Evolutionary conservation across 2,329 filamentous ascomycete genomes (phyloP).

Genomic region (Aspergillus hiratsukae): DNA sequence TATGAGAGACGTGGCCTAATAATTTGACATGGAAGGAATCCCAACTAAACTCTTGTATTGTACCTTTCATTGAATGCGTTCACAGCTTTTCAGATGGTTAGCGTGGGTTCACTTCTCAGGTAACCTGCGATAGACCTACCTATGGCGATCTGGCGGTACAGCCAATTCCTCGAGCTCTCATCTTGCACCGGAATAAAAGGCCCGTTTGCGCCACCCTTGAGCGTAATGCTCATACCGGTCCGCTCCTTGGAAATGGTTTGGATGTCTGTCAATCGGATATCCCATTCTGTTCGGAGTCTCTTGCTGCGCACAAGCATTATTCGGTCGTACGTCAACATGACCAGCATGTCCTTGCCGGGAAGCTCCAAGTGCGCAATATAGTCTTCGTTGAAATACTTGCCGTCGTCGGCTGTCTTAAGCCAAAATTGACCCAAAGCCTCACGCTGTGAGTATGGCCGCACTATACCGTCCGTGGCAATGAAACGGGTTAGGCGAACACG

Average conservation of each 20-base stretch:
- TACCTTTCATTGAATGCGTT: slow-evolving; percentile 66
- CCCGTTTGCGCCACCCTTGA: slow-evolving; percentile 87
- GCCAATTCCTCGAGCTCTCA: slow-evolving; percentile 67
- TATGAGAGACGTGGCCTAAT: slow-evolving; percentile 6
- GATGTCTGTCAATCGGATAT: slow-evolving; percentile 89
- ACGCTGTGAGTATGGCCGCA: slow-evolving; percentile 88
- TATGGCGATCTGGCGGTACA: slow-evolving; percentile 62
- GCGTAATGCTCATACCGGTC: slow-evolving; percentile 81
- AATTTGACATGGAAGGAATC: not conserved
- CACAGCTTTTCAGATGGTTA: slow-evolving; percentile 42
- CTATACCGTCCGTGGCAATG: slow-evolving; percentile 86
- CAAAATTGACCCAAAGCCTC: slow-evolving; percentile 97
- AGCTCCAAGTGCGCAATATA: slow-evolving; percentile 97
- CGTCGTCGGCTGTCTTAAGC: slow-evolving; percentile 97
- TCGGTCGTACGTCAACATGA: slow-evolving; percentile 80
- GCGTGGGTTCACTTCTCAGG: not conserved
- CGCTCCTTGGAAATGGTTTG: slow-evolving; percentile 97
- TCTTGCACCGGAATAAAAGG: slow-evolving; percentile 94
- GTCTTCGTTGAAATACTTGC: slow-evolving; percentile 94
- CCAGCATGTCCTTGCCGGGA: slow-evolving; percentile 78
- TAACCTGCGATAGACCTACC: slow-evolving; percentile 30
- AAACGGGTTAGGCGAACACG: slow-evolving; percentile 91
- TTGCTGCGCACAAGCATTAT: slow-evolving; percentile 89
- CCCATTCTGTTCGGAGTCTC: slow-evolving; percentile 87
- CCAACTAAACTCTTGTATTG: slow-evolving; percentile 35